Evolutionary conservation across 768 basidiomycete genomes (phyloP), one percentile per base, ranked within the genome.

Genomic region (Holtermannia corniformis): DNA sequence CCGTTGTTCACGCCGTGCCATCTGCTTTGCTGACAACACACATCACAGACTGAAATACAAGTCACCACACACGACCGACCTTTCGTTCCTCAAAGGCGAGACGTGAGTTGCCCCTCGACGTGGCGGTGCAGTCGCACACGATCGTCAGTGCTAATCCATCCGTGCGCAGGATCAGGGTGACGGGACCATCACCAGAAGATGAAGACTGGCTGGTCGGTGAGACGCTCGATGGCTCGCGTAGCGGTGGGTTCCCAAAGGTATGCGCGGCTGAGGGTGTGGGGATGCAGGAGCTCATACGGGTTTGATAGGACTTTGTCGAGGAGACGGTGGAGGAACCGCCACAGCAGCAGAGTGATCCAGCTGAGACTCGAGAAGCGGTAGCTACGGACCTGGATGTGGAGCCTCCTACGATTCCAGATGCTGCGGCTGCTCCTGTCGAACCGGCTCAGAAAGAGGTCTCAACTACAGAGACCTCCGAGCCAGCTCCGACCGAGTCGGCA

Each of bases 161-260:
- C n/a, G n/a, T 10, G 10, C 32, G 0, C 22, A 72, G 70, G 3
- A 68, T 72, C 20, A 59, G 70, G 37, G 70, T 72, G 5, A 68
- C 64, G 1, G 70, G 70, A 1, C 65, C 65, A 3, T 64, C 60
- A 4, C 44, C 48, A 0, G 68, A 72, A 25, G 70, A 72, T 50
- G 70, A 72, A 50, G 70, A 72, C 49, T 72, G 70, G 70, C 50
- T 72, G 25, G 40, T 68, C 2, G 70, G 70, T 4, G 70, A 72
- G 52, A 60, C 57, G 25, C 24, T 72, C 12, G 70, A 72, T 54
- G 67, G 70, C 14, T 59, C 60, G 11, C 60, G 63, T 44, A 52
- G 49, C 0, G 70, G 70, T 41, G 70, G 70, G 19, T 72, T 72
- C 48, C 70, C 70, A 23, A 69, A 64, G 56, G 70, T 72, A 28